Evolutionary conservation across 306 rosid genomes (phyloP), one percentile per base, ranked within the genome.

Genomic region (Vigna nakashimae): DNA sequence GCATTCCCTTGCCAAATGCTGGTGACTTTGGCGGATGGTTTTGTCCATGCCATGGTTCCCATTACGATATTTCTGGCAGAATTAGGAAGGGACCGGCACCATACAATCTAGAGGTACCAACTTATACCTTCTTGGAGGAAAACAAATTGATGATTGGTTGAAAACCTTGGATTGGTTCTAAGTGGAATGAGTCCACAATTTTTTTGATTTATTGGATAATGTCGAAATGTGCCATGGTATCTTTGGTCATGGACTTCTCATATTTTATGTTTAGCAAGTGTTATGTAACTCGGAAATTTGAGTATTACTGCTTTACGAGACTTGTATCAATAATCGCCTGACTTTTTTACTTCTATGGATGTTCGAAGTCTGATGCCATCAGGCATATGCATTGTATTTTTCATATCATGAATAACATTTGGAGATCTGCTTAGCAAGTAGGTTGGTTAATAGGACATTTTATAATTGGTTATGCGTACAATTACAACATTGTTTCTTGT

Each of bases 41-140:
- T 86, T 92, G 96, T 82, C 96, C 97, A 7, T 92, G 97, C 84
- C 97, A 92, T 43, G 97, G 97, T 55, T 92, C 96, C 49, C 97
- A 92, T 72, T 90, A 92, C 76, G 97, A 92, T 74, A 64, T 92
- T 64, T 92, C 96, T 26, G 96, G 97, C 36, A 86, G 97, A 81
- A 90, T 92, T 79, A 88, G 97, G 70, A 92, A 92, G 84, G 96
- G 96, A 46, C 96, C 96, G 16, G 93, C 97, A 30, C 97, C 97
- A 28, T 92, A 84, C 91, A 92, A 92, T 77, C 84, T 92, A 82
- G 97, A 90, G 89, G 96, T 92, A 74, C 96, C 97, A 16, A 90
- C 92, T 64, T 92, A 92, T 69, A 1, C 79, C 71, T 92, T 92
- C 83, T 86, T 92, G 87, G 90, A 85, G 0, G 97, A 82, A 49